Conservation (phyloP, 106 monocot species). For the Dendrobium officinale region DNA sequence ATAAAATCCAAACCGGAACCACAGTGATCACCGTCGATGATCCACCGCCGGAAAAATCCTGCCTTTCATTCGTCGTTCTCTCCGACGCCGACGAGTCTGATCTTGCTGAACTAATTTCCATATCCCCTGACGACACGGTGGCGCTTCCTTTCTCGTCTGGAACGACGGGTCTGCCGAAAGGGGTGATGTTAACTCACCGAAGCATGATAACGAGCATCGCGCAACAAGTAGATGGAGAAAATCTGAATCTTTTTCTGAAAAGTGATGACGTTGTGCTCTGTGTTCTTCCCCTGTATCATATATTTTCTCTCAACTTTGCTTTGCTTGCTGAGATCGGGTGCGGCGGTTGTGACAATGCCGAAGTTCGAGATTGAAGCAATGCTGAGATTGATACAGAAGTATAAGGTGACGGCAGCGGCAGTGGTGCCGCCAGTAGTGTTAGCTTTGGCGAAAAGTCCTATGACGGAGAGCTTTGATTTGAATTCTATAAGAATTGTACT, state of each 20-base stretch:
- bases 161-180: slow-evolving; percentile 83
- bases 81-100: slow-evolving; percentile 12
- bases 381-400: slow-evolving; percentile 32
- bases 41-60: slow-evolving; percentile 9
- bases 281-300: no score
- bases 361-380: no score
- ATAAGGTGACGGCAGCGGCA: slow-evolving; percentile 56
- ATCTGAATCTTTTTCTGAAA: no score
- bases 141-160: slow-evolving; percentile 88
- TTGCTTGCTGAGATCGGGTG: no score
- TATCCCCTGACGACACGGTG: slow-evolving; percentile 45
- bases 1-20: no score
- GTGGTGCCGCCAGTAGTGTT: slow-evolving; percentile 92
- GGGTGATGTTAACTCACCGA: slow-evolving; percentile 72
- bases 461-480: slow-evolving; percentile 63
- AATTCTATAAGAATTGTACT: slow-evolving; percentile 65
- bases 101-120: slow-evolving; percentile 15
- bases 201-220: slow-evolving; percentile 21
- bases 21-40: no score
- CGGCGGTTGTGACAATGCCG: no score
- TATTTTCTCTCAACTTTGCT: no score
- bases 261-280: no score
- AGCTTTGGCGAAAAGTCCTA: slow-evolving; percentile 62
- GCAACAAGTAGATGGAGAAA: no score
- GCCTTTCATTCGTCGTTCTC: slow-evolving; percentile 33